Base-by-base conservation (phyloP, 208 protist genomes). In the Wallacemonas sp. region DNA sequence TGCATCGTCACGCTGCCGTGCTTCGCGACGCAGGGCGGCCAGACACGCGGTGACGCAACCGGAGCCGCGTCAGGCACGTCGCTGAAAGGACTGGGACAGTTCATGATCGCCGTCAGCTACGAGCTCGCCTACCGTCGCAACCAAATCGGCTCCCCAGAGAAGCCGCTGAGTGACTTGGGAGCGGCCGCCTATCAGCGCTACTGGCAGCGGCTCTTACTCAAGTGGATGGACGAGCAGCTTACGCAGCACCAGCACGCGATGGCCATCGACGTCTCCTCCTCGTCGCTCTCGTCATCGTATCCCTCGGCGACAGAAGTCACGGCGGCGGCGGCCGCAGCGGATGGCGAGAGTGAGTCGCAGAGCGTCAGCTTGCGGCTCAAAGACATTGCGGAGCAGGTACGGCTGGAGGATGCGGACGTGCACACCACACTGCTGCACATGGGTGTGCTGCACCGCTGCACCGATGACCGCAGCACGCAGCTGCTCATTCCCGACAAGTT, bases 1-100 rank as follows among this genome's bases (percentile, higher is more conserved):
- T 99, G 99, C 83, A 99, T 99, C 70, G 70, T 99, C 23, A 99
- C 96, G 5, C 70, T 99, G 46, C 99, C 99, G n/a, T 98, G 93
- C 38, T 94, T 94, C 69, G 79, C 71, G 21, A 32, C 14, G 32
- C 68, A 23, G 41, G 38, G 39, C 44, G 55, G 16, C 46, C 67
- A 24, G 21, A 12, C n/a, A n/a, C n/a, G n/a, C n/a, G n/a, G n/a
- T n/a, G n/a, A n/a, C n/a, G n/a, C n/a, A n/a, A n/a, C n/a, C n/a
- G n/a, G n/a, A n/a, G n/a, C n/a, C n/a, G n/a, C n/a, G n/a, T n/a
- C n/a, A n/a, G n/a, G n/a, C n/a, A n/a, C 75, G 41, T 65, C 70
- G 16, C 75, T 43, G 46, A 74, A 68, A 41, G 48, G 97, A 27
- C 98, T 99, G 60, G 98, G 99, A 11, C 98, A 98, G 68, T 93